A percentile compares a stretch with the other conserved stretches of the same genome.
These are phyloP conservation scores for Starmerella apicola DNA, from an alignment of 805 yeast species.

Conservation along the genomic window DNA sequence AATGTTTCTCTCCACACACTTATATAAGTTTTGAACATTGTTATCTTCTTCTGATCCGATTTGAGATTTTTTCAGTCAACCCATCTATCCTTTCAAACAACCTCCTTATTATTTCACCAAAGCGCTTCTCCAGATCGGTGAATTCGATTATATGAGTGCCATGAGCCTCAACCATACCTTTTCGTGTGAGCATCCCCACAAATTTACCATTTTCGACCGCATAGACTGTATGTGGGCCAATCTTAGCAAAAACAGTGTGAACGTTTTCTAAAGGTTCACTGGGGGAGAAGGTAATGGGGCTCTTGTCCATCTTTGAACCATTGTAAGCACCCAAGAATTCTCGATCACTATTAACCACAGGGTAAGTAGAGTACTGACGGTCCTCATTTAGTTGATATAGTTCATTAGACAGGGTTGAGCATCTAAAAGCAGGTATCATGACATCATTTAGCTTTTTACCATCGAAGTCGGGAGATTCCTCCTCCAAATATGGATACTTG, in stretches of 20 bases:
- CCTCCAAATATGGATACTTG: constrained; percentile 75
- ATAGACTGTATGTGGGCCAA: constrained; percentile 68
- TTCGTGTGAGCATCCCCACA: constrained; percentile 67
- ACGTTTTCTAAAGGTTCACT: constrained; percentile 47
- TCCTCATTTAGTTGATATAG: no score
- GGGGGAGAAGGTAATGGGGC: constrained; percentile 51
- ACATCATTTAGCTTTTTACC: constrained; percentile 36
- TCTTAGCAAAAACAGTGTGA: constrained; percentile 54
- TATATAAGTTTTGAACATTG: no score
- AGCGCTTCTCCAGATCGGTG: constrained; percentile 2
- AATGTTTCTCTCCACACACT: background rate
- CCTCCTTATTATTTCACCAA: background rate
- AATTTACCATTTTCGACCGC: constrained; percentile 51
- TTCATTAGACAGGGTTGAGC: constrained; percentile 17
- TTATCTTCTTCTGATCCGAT: no score
- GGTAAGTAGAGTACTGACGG: constrained; percentile 25
- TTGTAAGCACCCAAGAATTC: constrained; percentile 26
- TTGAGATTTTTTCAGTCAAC: background rate
- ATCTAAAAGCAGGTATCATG: constrained; percentile 38
- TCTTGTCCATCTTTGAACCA: constrained; percentile 19
- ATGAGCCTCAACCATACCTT: constrained; percentile 50
- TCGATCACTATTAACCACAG: constrained; percentile 27
- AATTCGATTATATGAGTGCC: background rate
- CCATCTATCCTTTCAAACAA: background rate
- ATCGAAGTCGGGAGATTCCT: constrained; percentile 38